Base-by-base conservation (phyloP, 2,329 filamentous ascomycete species). In the Fusarium sp. region DNA sequence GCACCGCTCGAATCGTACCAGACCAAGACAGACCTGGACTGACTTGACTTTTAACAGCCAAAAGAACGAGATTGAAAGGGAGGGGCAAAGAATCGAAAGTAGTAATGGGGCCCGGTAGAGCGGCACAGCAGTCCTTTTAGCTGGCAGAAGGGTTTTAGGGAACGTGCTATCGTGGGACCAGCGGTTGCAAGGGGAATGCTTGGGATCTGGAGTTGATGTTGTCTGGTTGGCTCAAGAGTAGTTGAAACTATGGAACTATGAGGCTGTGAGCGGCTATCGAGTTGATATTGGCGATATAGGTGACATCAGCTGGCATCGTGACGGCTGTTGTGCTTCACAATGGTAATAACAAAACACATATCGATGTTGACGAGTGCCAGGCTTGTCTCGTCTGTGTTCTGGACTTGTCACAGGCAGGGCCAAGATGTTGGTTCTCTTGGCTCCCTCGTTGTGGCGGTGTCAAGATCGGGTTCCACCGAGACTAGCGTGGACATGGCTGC, bases 1-100 rank as follows among this genome's bases (percentile, higher is more conserved):
- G 56, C 72, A 72, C 72, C 63, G 57, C 71, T 74, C 63, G 59
- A 64, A 76, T 77, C 75, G 75, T 77, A 77, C 75, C 72, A 77
- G 71, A 68, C 69, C 73, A 70, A 75, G 71, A 63, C 56, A 10
- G 42, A 44, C 42, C 60, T 62, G 65, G 59, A 69, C 64, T 65
- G 67, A 68, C 68, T 70, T 68, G 62, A 62, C 63, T 65, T 44
- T 71, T 66, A 65, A 59, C 33, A 59, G 72, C 51, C 55, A 59
- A 68, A 67, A 60, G 48, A 63, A 61, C 60, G 71, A 65, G 62
- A 66, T 65, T 57, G 30, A 33, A n/a, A 33, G 47, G 42, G 38
- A 38, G 51, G 51, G 58, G 47, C 44, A 33, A 60, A 59, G 65
- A 61, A 59, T 64, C 53, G 56, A 75, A 75, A 71, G 63, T 42